These are phyloP conservation scores for Auriscalpium orientale DNA, from an alignment of 768 basidiomycete species.

Conservation along the genomic window DNA sequence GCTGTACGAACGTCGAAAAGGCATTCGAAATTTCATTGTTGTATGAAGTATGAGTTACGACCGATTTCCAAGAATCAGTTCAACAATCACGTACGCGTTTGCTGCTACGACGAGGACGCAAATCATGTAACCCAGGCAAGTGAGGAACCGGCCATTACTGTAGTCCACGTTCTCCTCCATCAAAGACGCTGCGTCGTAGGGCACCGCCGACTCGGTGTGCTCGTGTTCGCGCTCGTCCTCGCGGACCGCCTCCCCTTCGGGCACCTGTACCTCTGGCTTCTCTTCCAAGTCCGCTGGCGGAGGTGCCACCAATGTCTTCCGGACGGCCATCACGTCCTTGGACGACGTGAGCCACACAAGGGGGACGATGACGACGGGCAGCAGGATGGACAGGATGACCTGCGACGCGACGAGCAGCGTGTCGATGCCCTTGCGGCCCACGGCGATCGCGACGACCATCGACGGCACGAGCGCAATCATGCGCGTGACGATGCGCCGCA, in stretches of 20 bases:
- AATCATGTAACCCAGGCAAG: neutral
- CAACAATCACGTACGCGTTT: conserved; percentile 1
- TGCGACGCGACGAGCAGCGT: conserved; percentile 42
- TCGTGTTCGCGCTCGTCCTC: neutral
- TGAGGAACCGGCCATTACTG: neutral
- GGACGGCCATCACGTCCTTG: neutral
- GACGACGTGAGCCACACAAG: conserved; percentile 1
- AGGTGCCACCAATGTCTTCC: neutral
- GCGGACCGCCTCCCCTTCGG: neutral
- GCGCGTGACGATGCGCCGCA: conserved; percentile 38
- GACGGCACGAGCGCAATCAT: conserved; percentile 39
- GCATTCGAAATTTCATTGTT: too few relatives aligned
- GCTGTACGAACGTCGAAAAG: too few relatives aligned
- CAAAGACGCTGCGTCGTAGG: neutral
- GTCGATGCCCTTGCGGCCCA: conserved; percentile 36
- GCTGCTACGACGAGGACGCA: neutral
- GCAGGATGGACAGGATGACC: conserved; percentile 30
- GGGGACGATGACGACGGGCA: neutral
- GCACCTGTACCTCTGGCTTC: neutral
- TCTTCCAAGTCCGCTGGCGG: too few relatives aligned
- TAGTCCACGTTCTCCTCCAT: neutral
- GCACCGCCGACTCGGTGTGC: neutral
- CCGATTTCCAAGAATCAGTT: neutral
- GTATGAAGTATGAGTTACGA: too few relatives aligned
- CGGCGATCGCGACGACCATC: conserved; percentile 34